Base-by-base conservation (phyloP, 2,329 filamentous ascomycete genomes). In the Didymella exigua region DNA sequence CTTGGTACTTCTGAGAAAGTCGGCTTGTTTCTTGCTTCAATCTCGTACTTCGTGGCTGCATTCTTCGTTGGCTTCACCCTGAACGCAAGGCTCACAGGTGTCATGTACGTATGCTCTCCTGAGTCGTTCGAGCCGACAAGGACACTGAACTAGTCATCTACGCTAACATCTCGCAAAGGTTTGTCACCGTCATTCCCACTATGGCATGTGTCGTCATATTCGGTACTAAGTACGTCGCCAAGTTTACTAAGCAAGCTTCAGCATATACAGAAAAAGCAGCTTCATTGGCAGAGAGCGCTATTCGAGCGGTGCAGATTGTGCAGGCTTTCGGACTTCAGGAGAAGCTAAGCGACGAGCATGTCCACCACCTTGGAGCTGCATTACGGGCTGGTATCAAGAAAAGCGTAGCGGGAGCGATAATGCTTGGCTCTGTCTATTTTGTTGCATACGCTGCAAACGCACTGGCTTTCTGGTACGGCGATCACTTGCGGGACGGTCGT, bases 271-370 rank as follows among this genome's bases (percentile, higher is more conserved):
- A 78, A 30, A 74, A 75, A 44, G 79, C 79, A 11, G 75, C 77
- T 24, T 69, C 72, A 10, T 68, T 81, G 7, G 75, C 78, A 4
- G 78, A 80, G 38, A 78, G 77, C 48, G 76, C 78, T 5, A 74
- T 82, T 27, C 67, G 73, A 36, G 76, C 78, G 9, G 76, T 81
- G 2, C 78, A 77, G 44, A 75, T 80, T 16, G 78, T 81, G 5
- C 79, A 81, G 54, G 79, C 79, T 2, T 81, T 80, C 58, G 77
- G 77, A 23, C 73, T 78, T 45, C 73, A 73, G n/a, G 70, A 72
- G 11, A 68, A 68, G 36, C 63, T 80, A 6, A 75, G 75, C 49
- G 61, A 73, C 24, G 70, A 74, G 45, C 76, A 79, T 48, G 49
- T 69, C 16, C 57, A 63, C 2, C 66, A 74, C 40, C 68, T 79